Evolutionary conservation across 2,329 filamentous ascomycete genomes (phyloP), one percentile per base, ranked within the genome.

Genomic region (Curvularia sp.): DNA sequence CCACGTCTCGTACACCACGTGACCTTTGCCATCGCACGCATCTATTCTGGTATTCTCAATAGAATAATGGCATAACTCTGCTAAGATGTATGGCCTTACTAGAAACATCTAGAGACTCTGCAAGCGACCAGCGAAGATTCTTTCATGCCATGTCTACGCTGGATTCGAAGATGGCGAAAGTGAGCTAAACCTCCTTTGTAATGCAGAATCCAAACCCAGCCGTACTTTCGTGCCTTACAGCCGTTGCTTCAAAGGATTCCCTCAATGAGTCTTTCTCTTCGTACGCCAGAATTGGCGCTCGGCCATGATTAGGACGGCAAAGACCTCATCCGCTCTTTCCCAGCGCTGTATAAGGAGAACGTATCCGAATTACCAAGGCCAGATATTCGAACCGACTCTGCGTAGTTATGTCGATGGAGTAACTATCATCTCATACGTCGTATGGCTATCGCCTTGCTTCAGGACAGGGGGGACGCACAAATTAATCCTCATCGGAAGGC

Each of bases 401-500:
- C 7, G 5, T 18, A 36, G 5, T 15, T 15, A 18, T 9, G 2
- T 34, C 3, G 10, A 15, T 34, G 12, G 15, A 15, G 12, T 3
- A 3, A 15, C 2, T 3, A 34, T 18, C 34, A 18, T 36, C 34
- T 36, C 15, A 9, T 36, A 8, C 7, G 15, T 36, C 15, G 5
- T 9, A 6, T 36, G 5, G 5, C 34, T 6, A 3, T 36, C 15
- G 1, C 7, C 1, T 36, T 36, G 15, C 34, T 36, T 36, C 34
- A 36, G 34, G 15, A 41, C 10, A 23, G 3, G 34, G n/a, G 6
- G 42, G 15, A 2, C n/a, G 25, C n/a, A 10, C 25, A 15, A 32
- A 30, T 18, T 59, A 52, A 34, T 38, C 57, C 0, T 15, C 48
- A 28, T 54, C 49, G 1, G 43, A 51, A 3, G 65, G 67, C 18